Evolutionary conservation across 1,139 yeast species (phyloP).

Genomic region (Sugiyamaella grinbergsii): DNA sequence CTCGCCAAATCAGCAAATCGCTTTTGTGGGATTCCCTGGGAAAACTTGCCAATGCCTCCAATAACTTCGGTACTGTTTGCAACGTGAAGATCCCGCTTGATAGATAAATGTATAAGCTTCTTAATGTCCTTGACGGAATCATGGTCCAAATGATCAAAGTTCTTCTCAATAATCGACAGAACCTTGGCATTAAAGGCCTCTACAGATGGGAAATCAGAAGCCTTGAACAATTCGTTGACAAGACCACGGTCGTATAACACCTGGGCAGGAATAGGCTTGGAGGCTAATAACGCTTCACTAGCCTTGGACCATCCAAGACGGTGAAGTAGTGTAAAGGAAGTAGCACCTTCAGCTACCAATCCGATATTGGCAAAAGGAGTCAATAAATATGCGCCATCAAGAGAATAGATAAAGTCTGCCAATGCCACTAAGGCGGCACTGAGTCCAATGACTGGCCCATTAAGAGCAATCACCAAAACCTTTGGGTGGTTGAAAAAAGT

Average conservation of each 20-base stretch:
- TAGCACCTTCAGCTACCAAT: conserved; percentile 80
- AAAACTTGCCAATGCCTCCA: conserved; percentile 69
- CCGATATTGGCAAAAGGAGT: conserved; percentile 85
- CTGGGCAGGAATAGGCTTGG: conserved; percentile 65
- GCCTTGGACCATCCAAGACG: conserved; percentile 77
- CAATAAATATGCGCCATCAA: conserved; percentile 62
- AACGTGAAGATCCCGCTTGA: conserved; percentile 44
- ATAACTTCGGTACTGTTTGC: conserved; percentile 69
- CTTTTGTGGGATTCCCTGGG: conserved; percentile 71
- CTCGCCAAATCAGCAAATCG: conserved; percentile 60
- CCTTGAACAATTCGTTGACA: conserved; percentile 56
- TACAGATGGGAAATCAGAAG: conserved; percentile 49
- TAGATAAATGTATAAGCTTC: conserved; percentile 50
- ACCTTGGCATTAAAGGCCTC: conserved; percentile 67
- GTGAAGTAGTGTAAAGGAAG: conserved; percentile 66
- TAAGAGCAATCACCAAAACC: conserved; percentile 71
- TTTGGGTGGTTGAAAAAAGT: conserved; percentile 72
- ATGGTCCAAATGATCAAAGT: conserved; percentile 49
- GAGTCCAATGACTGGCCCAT: conserved; percentile 88
- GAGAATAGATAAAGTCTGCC: conserved; percentile 76
- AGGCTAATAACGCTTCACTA: conserved; percentile 70
- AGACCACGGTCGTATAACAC: conserved; percentile 63
- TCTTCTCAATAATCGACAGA: conserved; percentile 47
- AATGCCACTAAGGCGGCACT: conserved; percentile 72
- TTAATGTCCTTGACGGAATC: conserved; percentile 66